These are phyloP conservation scores for Penicillium egyptiacum DNA, from an alignment of 495 filamentous ascomycete genomes.

Conservation along the genomic window DNA sequence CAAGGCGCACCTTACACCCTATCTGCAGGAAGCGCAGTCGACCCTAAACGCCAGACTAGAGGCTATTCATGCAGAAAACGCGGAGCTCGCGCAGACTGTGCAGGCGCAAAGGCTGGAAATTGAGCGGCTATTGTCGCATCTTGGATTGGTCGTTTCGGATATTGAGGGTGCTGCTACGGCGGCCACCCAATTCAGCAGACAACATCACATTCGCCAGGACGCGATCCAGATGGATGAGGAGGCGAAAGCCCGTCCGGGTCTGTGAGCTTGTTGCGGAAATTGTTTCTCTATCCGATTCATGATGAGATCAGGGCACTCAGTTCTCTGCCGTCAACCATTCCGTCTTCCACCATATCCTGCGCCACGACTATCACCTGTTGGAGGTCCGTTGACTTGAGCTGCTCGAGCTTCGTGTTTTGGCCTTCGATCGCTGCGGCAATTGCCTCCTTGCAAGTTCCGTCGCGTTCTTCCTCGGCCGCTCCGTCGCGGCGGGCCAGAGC, in stretches of 20 bases:
- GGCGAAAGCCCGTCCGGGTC: constrained; percentile 31
- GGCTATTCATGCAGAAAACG: constrained; percentile 63
- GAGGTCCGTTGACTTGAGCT: constrained; percentile 33
- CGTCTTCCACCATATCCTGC: constrained; percentile 53
- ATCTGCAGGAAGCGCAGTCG: constrained; percentile 59
- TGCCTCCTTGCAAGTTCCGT: constrained; percentile 47
- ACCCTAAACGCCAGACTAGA: constrained; percentile 62
- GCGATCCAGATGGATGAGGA: constrained; percentile 47
- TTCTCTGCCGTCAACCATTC: constrained; percentile 39
- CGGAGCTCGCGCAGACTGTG: constrained; percentile 59
- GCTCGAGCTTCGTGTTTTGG: constrained; percentile 40
- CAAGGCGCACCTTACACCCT: constrained; percentile 67
- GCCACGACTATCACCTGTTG: constrained; percentile 39
- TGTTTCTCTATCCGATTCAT: constrained; percentile 22
- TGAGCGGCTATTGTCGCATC: constrained; percentile 58
- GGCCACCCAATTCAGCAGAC: constrained; percentile 41
- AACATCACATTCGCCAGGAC: constrained; percentile 44
- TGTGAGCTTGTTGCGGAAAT: constrained; percentile 15
- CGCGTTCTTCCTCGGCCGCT: constrained; percentile 44
- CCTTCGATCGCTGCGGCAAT: constrained; percentile 47
- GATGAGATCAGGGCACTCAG: constrained; percentile 41
- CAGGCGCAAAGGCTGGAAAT: constrained; percentile 72
- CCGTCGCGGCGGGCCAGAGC: constrained; percentile 46
- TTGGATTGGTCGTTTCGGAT: constrained; percentile 69
- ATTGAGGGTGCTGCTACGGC: constrained; percentile 62